Evolutionary conservation across 192 early-diverging fungal genomes (phyloP).

Genomic region (Diversispora eburnea): DNA sequence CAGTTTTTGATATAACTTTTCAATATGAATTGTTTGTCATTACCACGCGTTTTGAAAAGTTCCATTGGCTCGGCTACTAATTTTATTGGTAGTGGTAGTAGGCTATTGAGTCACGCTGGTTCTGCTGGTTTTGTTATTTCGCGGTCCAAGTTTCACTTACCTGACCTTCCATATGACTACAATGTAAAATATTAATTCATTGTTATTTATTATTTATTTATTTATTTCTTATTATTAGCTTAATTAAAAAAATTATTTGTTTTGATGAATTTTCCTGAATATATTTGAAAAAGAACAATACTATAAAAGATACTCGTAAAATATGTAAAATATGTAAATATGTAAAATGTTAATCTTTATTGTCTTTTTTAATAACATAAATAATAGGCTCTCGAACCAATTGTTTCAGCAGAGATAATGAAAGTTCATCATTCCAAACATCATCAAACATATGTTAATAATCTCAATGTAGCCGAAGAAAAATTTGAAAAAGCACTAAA

Average conservation of each 20-base stretch:
- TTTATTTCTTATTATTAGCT: background rate
- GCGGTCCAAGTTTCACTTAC: slow-evolving; percentile 74
- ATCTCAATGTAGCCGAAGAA: slow-evolving; percentile 89
- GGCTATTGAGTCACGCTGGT: background rate
- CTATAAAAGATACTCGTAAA: too few species aligned
- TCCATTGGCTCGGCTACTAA: too few species aligned
- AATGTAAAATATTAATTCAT: slow-evolving; percentile 45
- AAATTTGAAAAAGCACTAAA: slow-evolving; percentile 71
- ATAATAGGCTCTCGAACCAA: slow-evolving; percentile 82
- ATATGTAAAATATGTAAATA: background rate
- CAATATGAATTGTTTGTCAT: too few species aligned
- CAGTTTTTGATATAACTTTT: too few species aligned
- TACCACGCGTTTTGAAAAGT: too few species aligned
- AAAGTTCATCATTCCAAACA: slow-evolving; percentile 92
- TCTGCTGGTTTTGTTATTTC: background rate
- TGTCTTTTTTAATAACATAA: background rate
- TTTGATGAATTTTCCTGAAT: too few species aligned
- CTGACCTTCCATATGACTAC: slow-evolving; percentile 84
- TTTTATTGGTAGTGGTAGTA: too few species aligned
- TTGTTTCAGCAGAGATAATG: slow-evolving; percentile 93
- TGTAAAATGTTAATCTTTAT: background rate
- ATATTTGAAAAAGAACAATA: too few species aligned
- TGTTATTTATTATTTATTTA: background rate
- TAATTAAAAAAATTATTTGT: background rate
- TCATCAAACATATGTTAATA: slow-evolving; percentile 87